Percentiles rank a stretch among this genome's conserved stretches.
Conservation (phyloP, 1,139 yeast genomes). For the Sugiyamaella japonica region DNA sequence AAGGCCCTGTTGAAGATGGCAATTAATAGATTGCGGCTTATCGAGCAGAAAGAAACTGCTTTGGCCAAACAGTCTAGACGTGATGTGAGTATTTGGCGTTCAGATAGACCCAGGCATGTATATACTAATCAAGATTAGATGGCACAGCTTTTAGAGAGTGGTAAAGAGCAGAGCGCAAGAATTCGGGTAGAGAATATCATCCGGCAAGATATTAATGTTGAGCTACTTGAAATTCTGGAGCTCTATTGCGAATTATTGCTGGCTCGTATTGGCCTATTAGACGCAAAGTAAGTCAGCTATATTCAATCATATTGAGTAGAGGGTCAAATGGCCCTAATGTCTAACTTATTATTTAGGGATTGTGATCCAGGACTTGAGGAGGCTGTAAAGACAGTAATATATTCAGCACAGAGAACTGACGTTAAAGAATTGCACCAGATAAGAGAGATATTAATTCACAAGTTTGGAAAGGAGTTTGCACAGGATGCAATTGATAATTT, state of each 20-base stretch:
- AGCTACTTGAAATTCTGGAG: conserved; percentile 75
- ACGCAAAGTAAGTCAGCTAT: conserved; percentile 33
- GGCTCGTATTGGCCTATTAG: conserved; percentile 66
- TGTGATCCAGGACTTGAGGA: conserved; percentile 70
- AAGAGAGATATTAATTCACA: conserved; percentile 60
- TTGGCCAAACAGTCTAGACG: conserved; percentile 79
- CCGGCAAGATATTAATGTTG: conserved; percentile 80
- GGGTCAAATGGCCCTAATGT: too few species aligned
- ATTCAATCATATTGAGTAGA: neutral
- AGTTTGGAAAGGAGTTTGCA: conserved; percentile 68
- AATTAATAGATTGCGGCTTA: conserved; percentile 71
- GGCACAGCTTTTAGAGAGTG: conserved; percentile 68
- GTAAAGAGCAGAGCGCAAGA: conserved; percentile 80
- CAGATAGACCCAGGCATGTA: neutral
- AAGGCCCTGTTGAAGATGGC: conserved; percentile 80
- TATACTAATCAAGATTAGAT: conserved; percentile 41
- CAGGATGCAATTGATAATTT: conserved; percentile 61
- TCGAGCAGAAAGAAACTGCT: conserved; percentile 82
- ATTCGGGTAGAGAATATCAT: conserved; percentile 85
- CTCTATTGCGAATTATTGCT: conserved; percentile 79
- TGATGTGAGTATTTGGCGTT: conserved; percentile 37
- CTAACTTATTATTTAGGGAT: conserved; percentile 32
- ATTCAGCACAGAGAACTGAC: conserved; percentile 71
- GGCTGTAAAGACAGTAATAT: conserved; percentile 71
- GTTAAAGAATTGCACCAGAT: conserved; percentile 66